These are phyloP conservation scores for Vitis riparia DNA, from an alignment of 164 flowering plant species.

Conservation along the genomic window DNA sequence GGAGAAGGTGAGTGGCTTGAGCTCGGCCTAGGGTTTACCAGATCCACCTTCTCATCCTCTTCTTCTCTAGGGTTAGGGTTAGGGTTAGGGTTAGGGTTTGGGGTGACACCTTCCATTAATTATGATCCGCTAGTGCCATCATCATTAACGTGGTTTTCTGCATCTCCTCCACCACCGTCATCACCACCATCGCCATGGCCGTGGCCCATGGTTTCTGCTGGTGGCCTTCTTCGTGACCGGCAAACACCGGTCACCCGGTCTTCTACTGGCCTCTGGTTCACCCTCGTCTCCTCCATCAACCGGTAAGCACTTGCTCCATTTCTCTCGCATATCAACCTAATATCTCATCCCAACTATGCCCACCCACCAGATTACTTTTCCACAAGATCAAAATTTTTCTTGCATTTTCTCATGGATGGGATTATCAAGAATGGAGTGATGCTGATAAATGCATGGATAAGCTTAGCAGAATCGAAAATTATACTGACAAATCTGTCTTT, in stretches of 20 bases:
- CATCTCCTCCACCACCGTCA: neutral
- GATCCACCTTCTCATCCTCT: neutral
- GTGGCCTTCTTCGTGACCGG: constrained; percentile 9
- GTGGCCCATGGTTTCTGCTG: neutral
- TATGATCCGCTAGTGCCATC: constrained; percentile 1
- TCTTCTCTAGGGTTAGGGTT: constrained; percentile 6
- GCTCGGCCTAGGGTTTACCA: constrained; percentile 18
- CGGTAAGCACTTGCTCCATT: constrained; percentile 13
- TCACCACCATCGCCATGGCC: constrained; percentile 18
- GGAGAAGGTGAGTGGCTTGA: constrained; percentile 17
- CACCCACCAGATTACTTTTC: too few relatives aligned
- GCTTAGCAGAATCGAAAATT: too few relatives aligned
- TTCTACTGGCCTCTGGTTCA: constrained; percentile 33
- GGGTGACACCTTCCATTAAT: neutral
- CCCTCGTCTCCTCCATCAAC: constrained; percentile 20
- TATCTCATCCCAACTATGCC: too few relatives aligned
- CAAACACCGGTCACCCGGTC: constrained; percentile 14
- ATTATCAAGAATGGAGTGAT: too few relatives aligned
- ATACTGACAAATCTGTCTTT: too few relatives aligned
- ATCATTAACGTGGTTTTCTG: neutral
- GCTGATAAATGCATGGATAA: too few relatives aligned
- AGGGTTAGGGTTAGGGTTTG: constrained; percentile 26
- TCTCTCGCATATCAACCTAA: neutral
- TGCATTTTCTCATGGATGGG: too few relatives aligned
- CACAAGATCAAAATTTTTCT: too few relatives aligned